Evolutionary conservation across 2,329 filamentous ascomycete species (phyloP), one percentile per base, ranked within the genome.

Genomic region (Pseudocercospora macadamiae): DNA sequence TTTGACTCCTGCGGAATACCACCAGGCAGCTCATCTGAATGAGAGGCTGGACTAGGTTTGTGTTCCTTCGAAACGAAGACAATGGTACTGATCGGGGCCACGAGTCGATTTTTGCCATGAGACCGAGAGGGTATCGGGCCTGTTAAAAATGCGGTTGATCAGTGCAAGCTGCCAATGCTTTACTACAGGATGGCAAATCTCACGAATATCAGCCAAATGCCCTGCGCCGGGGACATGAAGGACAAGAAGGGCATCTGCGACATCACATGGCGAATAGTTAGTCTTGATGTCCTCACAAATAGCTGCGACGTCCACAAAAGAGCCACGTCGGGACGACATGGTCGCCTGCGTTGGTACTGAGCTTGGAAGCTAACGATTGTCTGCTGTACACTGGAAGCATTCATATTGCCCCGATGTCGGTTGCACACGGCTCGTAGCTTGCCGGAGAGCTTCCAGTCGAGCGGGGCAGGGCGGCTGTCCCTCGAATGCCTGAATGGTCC

Each of bases 231-330:
- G 80, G 7, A 87, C 82, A 59, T 87, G 82, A 48, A 92, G 80
- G 68, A 88, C 89, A 55, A 90, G 80, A 1, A 92, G 81, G 4
- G 88, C 88, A 72, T 92, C 89, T 9, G 89, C 89, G 60, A 73
- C 71, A 62, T 73, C 71, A 60, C 71, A 73, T 16, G 71, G 67
- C 7, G 66, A 66, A 58, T 71, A 73, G 25, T 65, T 60, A 1
- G 48, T 42, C 42, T 55, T 48, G 44, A 67, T 61, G 9, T 56
- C 55, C 52, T 62, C 56, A 53, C 51, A 57, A 5, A 60, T 28
- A 7, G 36, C 45, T 8, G 23, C n/a, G 7, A 44, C 30, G 16
- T 51, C 55, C 12, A 36, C 42, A 18, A 37, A 37, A 16, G n/a
- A 37, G 19, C 32, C 32, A 3, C 32, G 36, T 16, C 36, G 36